These are phyloP conservation scores for Candida sp. DNA, from an alignment of 1,139 yeast species.

Conservation along the genomic window DNA sequence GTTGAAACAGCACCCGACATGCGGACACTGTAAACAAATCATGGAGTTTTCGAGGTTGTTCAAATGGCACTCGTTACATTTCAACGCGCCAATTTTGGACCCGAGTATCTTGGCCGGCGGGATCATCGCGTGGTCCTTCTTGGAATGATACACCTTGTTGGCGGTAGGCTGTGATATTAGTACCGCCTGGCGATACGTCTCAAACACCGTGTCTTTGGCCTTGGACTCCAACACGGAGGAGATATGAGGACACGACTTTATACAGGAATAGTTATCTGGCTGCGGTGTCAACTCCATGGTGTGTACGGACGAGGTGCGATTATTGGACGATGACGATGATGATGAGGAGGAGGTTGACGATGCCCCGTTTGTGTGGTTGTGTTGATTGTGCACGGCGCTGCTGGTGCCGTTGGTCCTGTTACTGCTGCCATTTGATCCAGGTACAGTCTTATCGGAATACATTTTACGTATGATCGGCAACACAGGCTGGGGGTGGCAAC, in stretches of 20 bases:
- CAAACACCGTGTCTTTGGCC: slow-evolving; percentile 58
- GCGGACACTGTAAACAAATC: slow-evolving; percentile 82
- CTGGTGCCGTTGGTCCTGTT: not conserved
- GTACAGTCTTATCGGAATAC: slow-evolving; percentile 2
- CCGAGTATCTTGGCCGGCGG: slow-evolving; percentile 33
- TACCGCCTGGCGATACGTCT: slow-evolving; percentile 64
- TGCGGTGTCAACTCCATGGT: slow-evolving; percentile 11
- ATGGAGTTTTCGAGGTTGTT: slow-evolving; percentile 56
- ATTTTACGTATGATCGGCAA: not conserved
- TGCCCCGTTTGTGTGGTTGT: not conserved
- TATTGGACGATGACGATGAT: no score
- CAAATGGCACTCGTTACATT: slow-evolving; percentile 54
- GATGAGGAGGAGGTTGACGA: not conserved
- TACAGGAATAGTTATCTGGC: slow-evolving; percentile 29
- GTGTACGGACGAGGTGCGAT: not conserved
- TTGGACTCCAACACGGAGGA: slow-evolving; percentile 55
- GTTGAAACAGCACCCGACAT: slow-evolving; percentile 67
- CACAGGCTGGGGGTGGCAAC: not conserved
- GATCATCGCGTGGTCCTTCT: slow-evolving; percentile 37
- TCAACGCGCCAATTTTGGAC: slow-evolving; percentile 46
- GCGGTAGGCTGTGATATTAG: slow-evolving; percentile 43
- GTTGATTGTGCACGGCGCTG: not conserved
- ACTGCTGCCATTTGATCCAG: slow-evolving; percentile 7
- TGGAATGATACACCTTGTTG: slow-evolving; percentile 24
- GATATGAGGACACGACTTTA: slow-evolving; percentile 59